These are phyloP conservation scores for Beauveria pseudobassiana DNA, from an alignment of 2,329 filamentous ascomycete genomes.

Conservation along the genomic window DNA sequence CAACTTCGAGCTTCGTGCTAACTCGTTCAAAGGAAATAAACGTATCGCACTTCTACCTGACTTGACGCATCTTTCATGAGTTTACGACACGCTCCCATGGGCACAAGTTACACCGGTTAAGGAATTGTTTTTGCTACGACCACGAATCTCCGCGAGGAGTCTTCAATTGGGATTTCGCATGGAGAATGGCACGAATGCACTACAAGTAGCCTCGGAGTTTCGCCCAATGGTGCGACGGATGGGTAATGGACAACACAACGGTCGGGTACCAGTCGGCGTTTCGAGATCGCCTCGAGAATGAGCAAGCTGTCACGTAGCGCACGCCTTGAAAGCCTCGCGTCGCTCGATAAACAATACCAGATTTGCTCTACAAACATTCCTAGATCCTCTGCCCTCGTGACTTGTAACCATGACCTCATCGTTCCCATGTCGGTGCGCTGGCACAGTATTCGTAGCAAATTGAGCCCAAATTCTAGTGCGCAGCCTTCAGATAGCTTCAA, in stretches of 20 bases:
- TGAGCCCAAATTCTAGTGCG: too few relatives aligned
- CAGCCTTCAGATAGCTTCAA: neutral
- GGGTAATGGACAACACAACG: slow-evolving; percentile 12
- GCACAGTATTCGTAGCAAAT: neutral
- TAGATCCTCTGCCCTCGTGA: slow-evolving; percentile 3
- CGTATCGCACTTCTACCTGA: slow-evolving; percentile 52
- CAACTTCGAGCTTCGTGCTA: slow-evolving; percentile 20
- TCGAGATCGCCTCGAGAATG: slow-evolving; percentile 7
- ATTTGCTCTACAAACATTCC: slow-evolving; percentile 8
- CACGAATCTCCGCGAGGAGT: slow-evolving; percentile 6
- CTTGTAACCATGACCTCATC: slow-evolving; percentile 2
- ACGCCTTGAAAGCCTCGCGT: slow-evolving; percentile 10
- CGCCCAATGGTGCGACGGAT: slow-evolving; percentile 12
- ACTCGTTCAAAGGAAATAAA: slow-evolving; percentile 55
- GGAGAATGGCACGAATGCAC: slow-evolving; percentile 1
- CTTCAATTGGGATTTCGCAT: neutral
- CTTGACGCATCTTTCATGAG: slow-evolving; percentile 39
- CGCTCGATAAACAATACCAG: slow-evolving; percentile 10
- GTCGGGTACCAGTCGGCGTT: slow-evolving; percentile 13
- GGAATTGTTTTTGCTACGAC: slow-evolving; percentile 6
- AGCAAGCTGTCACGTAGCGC: slow-evolving; percentile 11
- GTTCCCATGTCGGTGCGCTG: neutral
- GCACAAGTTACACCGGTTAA: slow-evolving; percentile 8
- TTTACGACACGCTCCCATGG: slow-evolving; percentile 25
- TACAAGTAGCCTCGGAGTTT: slow-evolving; percentile 11